Percentiles rank a stretch among this genome's conserved stretches.
Conservation (phyloP, 306 rosid species). For the Carpinus viminea region DNA sequence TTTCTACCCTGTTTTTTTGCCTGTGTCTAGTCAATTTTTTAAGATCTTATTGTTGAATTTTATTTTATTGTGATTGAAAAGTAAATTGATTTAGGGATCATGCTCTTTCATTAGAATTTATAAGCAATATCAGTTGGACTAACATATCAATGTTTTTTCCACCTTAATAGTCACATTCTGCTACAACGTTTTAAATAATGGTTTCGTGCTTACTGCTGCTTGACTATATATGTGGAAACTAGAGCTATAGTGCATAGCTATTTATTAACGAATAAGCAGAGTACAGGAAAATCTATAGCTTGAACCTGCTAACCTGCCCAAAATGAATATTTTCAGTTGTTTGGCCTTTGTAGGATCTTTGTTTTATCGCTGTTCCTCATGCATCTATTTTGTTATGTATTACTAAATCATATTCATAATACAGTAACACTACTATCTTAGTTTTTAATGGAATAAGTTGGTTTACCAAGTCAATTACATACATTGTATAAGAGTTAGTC, state of each 20-base stretch:
- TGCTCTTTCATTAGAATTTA: neutral
- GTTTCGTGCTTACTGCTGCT: neutral
- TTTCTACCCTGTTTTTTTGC: slow-evolving; percentile 6
- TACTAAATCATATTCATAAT: slow-evolving; percentile 4
- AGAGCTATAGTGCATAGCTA: slow-evolving; percentile 11
- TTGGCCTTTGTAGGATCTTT: slow-evolving; percentile 4
- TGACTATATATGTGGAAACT: slow-evolving; percentile 12
- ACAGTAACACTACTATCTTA: neutral
- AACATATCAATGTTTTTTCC: neutral
- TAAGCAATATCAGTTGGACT: neutral
- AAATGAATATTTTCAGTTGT: neutral
- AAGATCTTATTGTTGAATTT: neutral
- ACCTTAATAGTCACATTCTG: neutral
- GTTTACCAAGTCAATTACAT: neutral
- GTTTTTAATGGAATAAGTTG: slow-evolving; percentile 12
- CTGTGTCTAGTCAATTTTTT: neutral
- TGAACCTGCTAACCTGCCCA: neutral
- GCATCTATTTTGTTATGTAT: slow-evolving; percentile 5
- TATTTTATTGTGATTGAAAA: neutral
- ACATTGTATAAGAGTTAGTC: slow-evolving; percentile 13
- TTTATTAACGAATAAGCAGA: neutral
- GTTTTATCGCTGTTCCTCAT: slow-evolving; percentile 5
- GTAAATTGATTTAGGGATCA: neutral
- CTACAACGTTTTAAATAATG: neutral
- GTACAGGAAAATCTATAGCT: slow-evolving; percentile 7